Conservation (phyloP, 2,329 filamentous ascomycete species). For the Calonectria naviculata region DNA sequence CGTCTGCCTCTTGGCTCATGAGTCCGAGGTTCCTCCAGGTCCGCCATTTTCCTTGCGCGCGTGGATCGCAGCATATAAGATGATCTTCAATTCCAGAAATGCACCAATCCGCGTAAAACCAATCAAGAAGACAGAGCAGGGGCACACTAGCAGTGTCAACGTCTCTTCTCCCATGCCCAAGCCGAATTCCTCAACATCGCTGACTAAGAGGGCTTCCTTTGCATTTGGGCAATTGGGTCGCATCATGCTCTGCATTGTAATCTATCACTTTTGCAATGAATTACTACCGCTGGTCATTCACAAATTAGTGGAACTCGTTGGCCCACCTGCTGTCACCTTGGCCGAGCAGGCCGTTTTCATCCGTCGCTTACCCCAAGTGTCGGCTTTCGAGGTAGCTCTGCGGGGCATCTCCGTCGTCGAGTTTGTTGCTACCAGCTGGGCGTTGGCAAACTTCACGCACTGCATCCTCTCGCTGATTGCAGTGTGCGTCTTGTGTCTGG, state of each 20-base stretch:
- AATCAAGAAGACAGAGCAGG: not conserved
- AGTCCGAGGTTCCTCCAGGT: not conserved
- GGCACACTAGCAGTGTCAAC: not conserved
- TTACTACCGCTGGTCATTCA: not conserved
- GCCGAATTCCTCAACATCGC: not conserved
- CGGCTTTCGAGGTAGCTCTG: not conserved
- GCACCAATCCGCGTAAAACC: not conserved
- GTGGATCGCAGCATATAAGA: slow-evolving; percentile 4
- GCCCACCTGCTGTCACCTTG: not conserved
- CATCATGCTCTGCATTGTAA: not conserved
- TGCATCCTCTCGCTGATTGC: not conserved
- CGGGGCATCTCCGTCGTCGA: not conserved
- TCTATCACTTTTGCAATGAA: not conserved
- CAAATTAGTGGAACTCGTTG: not conserved
- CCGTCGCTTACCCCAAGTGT: not conserved
- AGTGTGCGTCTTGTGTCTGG: not conserved
- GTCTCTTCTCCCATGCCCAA: not conserved
- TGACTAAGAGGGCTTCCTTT: not conserved
- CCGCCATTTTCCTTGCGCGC: slow-evolving; percentile 1
- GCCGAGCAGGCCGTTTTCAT: slow-evolving; percentile 1
- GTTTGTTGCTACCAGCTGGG: slow-evolving; percentile 5
- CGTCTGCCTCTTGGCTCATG: not conserved
- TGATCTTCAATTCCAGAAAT: slow-evolving; percentile 10
- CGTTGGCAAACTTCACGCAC: not conserved
- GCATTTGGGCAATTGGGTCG: not conserved